These are phyloP conservation scores for Atkinsonella texensis DNA, from an alignment of 2,329 filamentous ascomycete species.

Conservation along the genomic window DNA sequence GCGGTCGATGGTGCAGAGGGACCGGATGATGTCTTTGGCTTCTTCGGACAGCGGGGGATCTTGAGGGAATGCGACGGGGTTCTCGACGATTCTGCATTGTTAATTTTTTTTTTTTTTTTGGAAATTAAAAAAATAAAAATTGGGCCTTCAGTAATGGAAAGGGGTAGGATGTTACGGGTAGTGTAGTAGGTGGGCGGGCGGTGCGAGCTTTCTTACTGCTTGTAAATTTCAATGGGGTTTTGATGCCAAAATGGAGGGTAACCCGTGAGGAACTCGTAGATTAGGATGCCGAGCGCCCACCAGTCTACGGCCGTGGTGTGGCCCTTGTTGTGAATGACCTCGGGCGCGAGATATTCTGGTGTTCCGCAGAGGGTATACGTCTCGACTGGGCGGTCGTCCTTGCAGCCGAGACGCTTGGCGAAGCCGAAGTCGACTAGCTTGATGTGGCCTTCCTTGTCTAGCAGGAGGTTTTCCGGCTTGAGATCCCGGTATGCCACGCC, in stretches of 20 bases:
- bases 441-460: conserved; percentile 67
- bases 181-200: no score
- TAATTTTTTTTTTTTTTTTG: no score
- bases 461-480: conserved; percentile 72
- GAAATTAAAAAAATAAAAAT: no score
- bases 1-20: conserved; percentile 68
- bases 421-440: conserved; percentile 81
- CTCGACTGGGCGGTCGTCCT: conserved; percentile 41
- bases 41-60: conserved; percentile 52
- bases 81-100: conserved; percentile 57
- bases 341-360: conserved; percentile 72
- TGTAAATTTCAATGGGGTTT: conserved; percentile 79
- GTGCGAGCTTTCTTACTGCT: conserved; percentile 40
- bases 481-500: conserved; percentile 70
- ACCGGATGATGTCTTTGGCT: conserved; percentile 63
- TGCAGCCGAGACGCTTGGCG: conserved; percentile 60
- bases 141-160: no score
- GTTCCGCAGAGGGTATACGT: conserved; percentile 78
- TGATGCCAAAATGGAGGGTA: conserved; percentile 82
- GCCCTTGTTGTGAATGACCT: conserved; percentile 75
- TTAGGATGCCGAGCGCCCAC: conserved; percentile 76
- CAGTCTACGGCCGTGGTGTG: conserved; percentile 69
- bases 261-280: conserved; percentile 76
- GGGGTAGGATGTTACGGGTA: no score
- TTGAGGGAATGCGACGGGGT: conserved; percentile 61